phyloP scores from a whole-genome alignment of 805 yeast species.

The Wickerhamiella lipophila region DNA sequence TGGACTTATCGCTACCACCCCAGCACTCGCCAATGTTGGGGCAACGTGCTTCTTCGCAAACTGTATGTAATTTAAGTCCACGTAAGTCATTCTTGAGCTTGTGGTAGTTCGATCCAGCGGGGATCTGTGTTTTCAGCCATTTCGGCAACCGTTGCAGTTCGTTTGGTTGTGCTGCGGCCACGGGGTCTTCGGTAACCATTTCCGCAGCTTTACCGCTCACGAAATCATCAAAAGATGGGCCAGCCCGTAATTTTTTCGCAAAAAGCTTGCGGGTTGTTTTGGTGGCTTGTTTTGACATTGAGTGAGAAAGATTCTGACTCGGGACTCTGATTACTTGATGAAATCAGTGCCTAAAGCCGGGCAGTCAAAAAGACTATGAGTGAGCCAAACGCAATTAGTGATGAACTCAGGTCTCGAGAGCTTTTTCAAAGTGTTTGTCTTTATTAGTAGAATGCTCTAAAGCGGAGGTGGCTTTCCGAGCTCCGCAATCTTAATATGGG shows the following conservation, averaged over 20 bases:
- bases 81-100: conserved; percentile 74
- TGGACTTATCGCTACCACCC: conserved; percentile 87
- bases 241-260: conserved; percentile 57
- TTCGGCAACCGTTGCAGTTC: conserved; percentile 56
- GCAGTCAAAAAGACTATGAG: too few relatives aligned
- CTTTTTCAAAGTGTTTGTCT: too few relatives aligned
- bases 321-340: conserved; percentile 1
- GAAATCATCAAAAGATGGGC: conserved; percentile 92
- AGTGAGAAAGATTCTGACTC: neutral
- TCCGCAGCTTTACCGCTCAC: conserved; percentile 67
- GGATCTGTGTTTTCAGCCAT: conserved; percentile 93
- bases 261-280: conserved; percentile 32
- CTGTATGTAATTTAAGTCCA: conserved; percentile 83
- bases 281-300: conserved; percentile 8
- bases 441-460: too few relatives aligned
- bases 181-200: conserved; percentile 47
- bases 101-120: conserved; percentile 80
- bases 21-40: conserved; percentile 99
- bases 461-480: too few relatives aligned
- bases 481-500: too few relatives aligned
- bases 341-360: conserved; percentile 2
- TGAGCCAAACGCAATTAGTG: neutral
- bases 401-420: too few relatives aligned
- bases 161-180: conserved; percentile 30
- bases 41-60: conserved; percentile 97